Base-by-base conservation (phyloP, 2,329 filamentous ascomycete genomes). In the Xylogone sp. region DNA sequence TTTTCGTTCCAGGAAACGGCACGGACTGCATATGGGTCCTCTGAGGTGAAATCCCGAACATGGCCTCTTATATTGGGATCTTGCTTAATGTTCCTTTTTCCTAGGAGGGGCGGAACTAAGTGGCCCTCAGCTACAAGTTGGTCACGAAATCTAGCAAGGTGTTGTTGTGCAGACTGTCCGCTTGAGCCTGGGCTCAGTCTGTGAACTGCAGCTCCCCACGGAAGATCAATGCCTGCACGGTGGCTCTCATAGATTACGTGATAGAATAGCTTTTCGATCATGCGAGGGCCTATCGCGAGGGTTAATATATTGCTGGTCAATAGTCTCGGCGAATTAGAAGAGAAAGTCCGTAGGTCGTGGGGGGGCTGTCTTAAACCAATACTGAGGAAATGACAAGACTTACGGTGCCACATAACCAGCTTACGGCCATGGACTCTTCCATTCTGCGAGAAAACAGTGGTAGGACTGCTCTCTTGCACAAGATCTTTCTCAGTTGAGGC, bases 271-370 rank as follows among this genome's bases (percentile, higher is more conserved):
- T 76, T 77, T 34, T 77, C 74, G 0, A 66, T 62, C 71, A 77
- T 77, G 9, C 73, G 69, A 9, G 71, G 68, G 1, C 72, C 74
- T 78, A n/a, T n/a, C n/a, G n/a, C n/a, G n/a, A n/a, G n/a, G n/a
- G n/a, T n/a, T n/a, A n/a, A n/a, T n/a, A n/a, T n/a, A n/a, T n/a
- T n/a, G n/a, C n/a, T n/a, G n/a, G n/a, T n/a, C n/a, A n/a, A n/a
- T n/a, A n/a, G n/a, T n/a, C n/a, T n/a, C n/a, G n/a, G n/a, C n/a
- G n/a, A n/a, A n/a, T n/a, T n/a, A n/a, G n/a, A n/a, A n/a, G n/a
- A n/a, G n/a, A n/a, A n/a, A n/a, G n/a, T n/a, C n/a, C n/a, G n/a
- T n/a, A n/a, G n/a, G n/a, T n/a, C n/a, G n/a, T n/a, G n/a, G n/a
- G n/a, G n/a, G n/a, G n/a, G n/a, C n/a, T n/a, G n/a, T n/a, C n/a